These are phyloP conservation scores for Leucogyrophana mollusca DNA, from an alignment of 768 basidiomycete genomes.

Conservation along the genomic window DNA sequence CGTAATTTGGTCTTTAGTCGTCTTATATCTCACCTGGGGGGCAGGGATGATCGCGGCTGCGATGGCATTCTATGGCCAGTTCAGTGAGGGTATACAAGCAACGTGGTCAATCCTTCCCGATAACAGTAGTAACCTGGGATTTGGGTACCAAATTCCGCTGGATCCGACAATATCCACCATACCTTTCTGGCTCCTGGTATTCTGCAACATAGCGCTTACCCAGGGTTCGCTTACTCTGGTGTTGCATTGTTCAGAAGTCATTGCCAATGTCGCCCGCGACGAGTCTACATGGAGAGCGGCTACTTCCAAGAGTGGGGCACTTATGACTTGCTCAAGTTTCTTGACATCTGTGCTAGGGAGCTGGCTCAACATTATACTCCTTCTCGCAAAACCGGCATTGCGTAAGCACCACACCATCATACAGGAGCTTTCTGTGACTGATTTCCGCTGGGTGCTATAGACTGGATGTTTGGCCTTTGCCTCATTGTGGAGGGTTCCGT, in stretches of 20 bases:
- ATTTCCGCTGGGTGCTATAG: background rate
- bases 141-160: background rate
- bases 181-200: constrained; percentile 24
- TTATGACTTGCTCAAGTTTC: constrained; percentile 16
- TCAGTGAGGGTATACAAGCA: too few species aligned
- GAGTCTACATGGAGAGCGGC: background rate
- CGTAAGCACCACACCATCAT: constrained; percentile 12
- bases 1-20: background rate
- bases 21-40: background rate
- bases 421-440: too few species aligned
- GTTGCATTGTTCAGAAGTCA: constrained; percentile 2
- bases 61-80: background rate
- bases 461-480: constrained; percentile 1
- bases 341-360: constrained; percentile 8
- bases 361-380: background rate
- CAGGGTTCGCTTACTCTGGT: background rate
- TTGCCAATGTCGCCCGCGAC: background rate
- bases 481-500: background rate
- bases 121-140: background rate
- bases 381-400: background rate
- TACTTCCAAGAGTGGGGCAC: constrained; percentile 8
- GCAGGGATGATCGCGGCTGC: background rate
- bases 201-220: constrained; percentile 20
- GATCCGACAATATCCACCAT: constrained; percentile 11
- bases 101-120: background rate